phyloP scores from a whole-genome alignment of 2,329 filamentous ascomycete species.

The Fusarium gaditjirri region DNA sequence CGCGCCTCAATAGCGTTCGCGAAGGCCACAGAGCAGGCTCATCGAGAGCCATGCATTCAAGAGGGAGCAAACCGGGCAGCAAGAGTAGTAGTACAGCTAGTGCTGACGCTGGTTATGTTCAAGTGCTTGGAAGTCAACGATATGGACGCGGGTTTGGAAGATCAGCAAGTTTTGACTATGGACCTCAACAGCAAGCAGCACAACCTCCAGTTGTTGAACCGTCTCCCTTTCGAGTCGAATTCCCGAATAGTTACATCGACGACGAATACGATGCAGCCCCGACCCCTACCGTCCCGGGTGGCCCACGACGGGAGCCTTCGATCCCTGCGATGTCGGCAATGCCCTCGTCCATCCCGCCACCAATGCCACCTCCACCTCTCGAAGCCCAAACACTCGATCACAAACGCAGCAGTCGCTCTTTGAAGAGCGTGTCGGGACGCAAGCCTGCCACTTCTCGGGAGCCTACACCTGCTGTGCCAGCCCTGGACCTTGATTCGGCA shows the following conservation, averaged over 20 bases:
- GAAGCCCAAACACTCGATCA: slow-evolving; percentile 58
- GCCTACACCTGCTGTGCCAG: slow-evolving; percentile 45
- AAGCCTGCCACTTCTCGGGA: slow-evolving; percentile 46
- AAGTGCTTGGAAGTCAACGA: slow-evolving; percentile 67
- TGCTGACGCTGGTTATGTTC: slow-evolving; percentile 71
- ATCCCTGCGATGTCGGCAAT: slow-evolving; percentile 51
- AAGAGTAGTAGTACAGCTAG: slow-evolving; percentile 77
- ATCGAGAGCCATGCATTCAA: slow-evolving; percentile 58
- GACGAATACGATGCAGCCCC: slow-evolving; percentile 83
- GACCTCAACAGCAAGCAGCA: slow-evolving; percentile 54
- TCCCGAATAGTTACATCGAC: slow-evolving; percentile 58
- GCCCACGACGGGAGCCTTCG: slow-evolving; percentile 67
- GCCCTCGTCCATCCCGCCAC: slow-evolving; percentile 46
- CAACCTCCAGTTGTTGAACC: slow-evolving; percentile 44
- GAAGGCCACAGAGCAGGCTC: slow-evolving; percentile 55
- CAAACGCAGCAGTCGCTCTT: slow-evolving; percentile 67
- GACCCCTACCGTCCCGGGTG: slow-evolving; percentile 83
- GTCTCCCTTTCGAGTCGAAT: slow-evolving; percentile 59
- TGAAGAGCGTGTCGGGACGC: slow-evolving; percentile 58
- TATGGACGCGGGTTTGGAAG: slow-evolving; percentile 65
- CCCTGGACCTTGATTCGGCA: slow-evolving; percentile 61
- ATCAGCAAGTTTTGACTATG: slow-evolving; percentile 81
- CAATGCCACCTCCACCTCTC: slow-evolving; percentile 51
- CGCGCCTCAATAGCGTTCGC: slow-evolving; percentile 72
- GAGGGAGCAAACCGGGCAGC: slow-evolving; percentile 72